Base-by-base conservation (phyloP, 2,329 filamentous ascomycete species). In the Ophiosphaerella herpotricha region DNA sequence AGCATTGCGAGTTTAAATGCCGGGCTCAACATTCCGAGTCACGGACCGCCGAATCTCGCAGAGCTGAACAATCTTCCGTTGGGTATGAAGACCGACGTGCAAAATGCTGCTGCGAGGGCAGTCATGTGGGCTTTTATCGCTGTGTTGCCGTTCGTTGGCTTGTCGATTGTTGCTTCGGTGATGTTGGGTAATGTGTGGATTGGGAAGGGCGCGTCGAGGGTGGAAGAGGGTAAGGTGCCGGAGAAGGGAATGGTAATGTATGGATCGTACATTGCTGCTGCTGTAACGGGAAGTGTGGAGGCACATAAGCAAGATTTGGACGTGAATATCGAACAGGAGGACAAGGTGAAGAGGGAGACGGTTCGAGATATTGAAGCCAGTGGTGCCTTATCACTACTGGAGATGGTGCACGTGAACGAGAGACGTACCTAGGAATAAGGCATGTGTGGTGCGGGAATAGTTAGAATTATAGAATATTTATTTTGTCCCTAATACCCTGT, bases 41-140 rank as follows among this genome's bases (percentile, higher is more conserved):
- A 52, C 49, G 41, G 46, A 34, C 37, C 65, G 43, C 32, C 61
- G 41, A 64, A 73, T 48, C 52, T 75, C 44, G 57, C 73, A 40
- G 54, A 71, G 43, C 50, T 73, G 21, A 45, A 74, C 51, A 74
- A 68, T 34, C 70, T 82, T 1, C 70, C 77, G 0, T 38, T 63
- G 1, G 67, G 57, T 0, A 58, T 69, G 7, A 75, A 78, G 44
- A 60, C 67, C 0, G 62, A 61, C 3, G 70, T 82, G 1, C 72
- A 75, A 3, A 65, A 75, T 7, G 72, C 72, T 5, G 80, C 78
- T 2, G 79, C 78, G 56, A 78, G 77, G 50, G 85, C 84, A 0
- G 82, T 88, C n/a, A 82, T 85, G 55, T 86, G 85, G 81, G 82
- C 85, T 0, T 86, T 86, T 58, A 77, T 87, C 34, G 75, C 84